Conservation (phyloP, 2,329 filamentous ascomycete genomes). For the Colletotrichum cuscutae region DNA sequence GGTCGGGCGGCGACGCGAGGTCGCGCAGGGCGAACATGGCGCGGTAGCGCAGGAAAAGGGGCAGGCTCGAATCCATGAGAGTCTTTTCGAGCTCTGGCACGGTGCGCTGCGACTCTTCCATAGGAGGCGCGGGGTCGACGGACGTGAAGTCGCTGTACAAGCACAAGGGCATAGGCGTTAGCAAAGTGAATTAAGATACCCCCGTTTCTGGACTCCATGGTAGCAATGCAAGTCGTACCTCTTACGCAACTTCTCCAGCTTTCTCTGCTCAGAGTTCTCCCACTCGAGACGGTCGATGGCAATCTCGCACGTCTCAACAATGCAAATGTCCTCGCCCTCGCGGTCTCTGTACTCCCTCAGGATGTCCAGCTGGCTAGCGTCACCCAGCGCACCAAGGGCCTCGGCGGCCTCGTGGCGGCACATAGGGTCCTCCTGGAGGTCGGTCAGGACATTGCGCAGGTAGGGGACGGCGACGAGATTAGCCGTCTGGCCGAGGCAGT, state of each 20-base stretch:
- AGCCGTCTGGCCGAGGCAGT: conserved; percentile 92
- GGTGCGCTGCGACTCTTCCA: conserved; percentile 75
- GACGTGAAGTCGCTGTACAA: conserved; percentile 86
- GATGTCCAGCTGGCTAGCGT: conserved; percentile 77
- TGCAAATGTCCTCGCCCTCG: conserved; percentile 78
- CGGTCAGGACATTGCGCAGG: conserved; percentile 78
- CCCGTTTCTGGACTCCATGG: neutral
- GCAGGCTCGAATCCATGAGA: conserved; percentile 80
- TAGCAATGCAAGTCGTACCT: conserved; percentile 67
- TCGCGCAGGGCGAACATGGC: conserved; percentile 98
- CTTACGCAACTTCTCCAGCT: conserved; percentile 80
- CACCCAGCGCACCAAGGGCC: conserved; percentile 88
- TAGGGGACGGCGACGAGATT: conserved; percentile 79
- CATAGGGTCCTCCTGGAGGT: conserved; percentile 90
- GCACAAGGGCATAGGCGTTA: conserved; percentile 28
- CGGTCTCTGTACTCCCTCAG: conserved; percentile 80
- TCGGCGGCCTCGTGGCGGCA: conserved; percentile 96
- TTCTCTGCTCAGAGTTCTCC: conserved; percentile 81
- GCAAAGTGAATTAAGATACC: conserved; percentile 16
- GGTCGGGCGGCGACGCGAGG: conserved; percentile 90
- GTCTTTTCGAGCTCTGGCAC: conserved; percentile 80
- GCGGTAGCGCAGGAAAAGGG: conserved; percentile 92
- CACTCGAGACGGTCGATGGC: conserved; percentile 94
- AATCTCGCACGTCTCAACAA: conserved; percentile 97
- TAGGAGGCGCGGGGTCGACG: conserved; percentile 92